A percentile compares a stretch with the other conserved stretches of the same genome.
phyloP scores from a whole-genome alignment of 2,329 filamentous ascomycete species.

The Aureobasidium sp. region DNA sequence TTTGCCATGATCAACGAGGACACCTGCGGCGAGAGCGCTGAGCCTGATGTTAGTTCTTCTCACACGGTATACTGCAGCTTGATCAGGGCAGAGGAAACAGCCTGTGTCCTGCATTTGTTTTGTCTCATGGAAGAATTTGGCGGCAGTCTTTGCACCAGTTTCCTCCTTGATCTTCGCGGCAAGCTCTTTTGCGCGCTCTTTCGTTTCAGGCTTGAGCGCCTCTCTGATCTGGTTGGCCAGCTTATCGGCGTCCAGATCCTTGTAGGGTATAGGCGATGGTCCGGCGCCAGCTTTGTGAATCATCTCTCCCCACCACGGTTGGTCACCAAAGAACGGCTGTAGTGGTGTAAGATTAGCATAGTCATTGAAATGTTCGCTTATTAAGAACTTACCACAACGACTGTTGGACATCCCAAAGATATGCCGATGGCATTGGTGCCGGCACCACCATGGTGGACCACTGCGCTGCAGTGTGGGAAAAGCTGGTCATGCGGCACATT shows the following conservation, averaged over 20 bases:
- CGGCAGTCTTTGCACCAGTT: constrained; percentile 35
- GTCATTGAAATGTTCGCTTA: rapidly evolving
- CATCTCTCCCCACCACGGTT: constrained; percentile 51
- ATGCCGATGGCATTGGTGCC: constrained; percentile 53
- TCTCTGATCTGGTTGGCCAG: constrained; percentile 41
- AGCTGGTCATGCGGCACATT: constrained; percentile 55
- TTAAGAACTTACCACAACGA: constrained; percentile 34
- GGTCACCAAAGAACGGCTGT: constrained; percentile 50
- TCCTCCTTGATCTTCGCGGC: constrained; percentile 32
- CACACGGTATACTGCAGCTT: constrained; percentile 65
- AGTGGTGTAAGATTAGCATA: neutral
- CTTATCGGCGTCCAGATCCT: constrained; percentile 37
- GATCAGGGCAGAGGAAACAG: constrained; percentile 59
- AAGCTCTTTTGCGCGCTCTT: constrained; percentile 33
- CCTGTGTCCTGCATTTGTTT: neutral
- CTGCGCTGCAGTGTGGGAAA: constrained; percentile 48
- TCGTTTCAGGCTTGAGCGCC: constrained; percentile 35
- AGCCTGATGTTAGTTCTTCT: constrained; percentile 57
- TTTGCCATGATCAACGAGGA: neutral
- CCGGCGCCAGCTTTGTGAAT: constrained; percentile 45
- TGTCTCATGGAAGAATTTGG: constrained; percentile 33
- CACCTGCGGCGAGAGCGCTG: constrained; percentile 58
- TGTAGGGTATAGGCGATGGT: constrained; percentile 42
- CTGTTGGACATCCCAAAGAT: constrained; percentile 44
- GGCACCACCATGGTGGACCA: constrained; percentile 55